phyloP scores from a whole-genome alignment of 208 protist species.

The Trypanosoma caninum region DNA sequence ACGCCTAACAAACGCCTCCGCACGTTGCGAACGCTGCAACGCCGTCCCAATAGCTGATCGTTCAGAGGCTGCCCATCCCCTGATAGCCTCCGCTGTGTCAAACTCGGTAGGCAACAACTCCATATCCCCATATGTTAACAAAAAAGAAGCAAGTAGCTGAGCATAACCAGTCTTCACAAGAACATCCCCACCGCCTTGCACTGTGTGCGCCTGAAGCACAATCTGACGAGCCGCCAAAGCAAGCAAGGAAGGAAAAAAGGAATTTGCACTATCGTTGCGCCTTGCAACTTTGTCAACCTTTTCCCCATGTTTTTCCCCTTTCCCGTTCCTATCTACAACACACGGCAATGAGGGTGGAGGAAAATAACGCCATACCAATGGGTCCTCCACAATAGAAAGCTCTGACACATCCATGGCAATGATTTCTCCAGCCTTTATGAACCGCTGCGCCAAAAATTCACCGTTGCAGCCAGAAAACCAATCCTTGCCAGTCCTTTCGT shows the following conservation, averaged over 20 bases:
- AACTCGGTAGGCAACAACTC: conserved; percentile 2
- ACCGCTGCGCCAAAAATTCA: conserved; percentile 2
- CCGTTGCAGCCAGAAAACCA: background rate
- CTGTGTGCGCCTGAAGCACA: conserved; percentile 8
- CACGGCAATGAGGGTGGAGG: conserved; percentile 1
- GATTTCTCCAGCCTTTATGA: conserved; percentile 13
- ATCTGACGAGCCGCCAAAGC: background rate
- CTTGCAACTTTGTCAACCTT: background rate
- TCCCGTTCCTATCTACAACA: background rate
- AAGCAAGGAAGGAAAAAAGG: background rate
- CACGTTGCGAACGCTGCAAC: background rate
- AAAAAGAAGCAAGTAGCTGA: conserved; percentile 18
- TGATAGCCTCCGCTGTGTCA: background rate
- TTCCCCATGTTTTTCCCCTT: background rate
- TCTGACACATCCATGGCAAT: conserved; percentile 24
- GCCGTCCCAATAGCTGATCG: background rate
- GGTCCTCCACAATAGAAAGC: conserved; percentile 9
- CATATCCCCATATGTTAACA: conserved; percentile 13
- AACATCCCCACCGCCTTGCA: background rate
- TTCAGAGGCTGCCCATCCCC: background rate
- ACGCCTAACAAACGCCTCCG: background rate
- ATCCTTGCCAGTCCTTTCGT: background rate
- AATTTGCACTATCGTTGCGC: background rate
- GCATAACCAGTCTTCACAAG: conserved; percentile 11
- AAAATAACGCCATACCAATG: conserved; percentile 13